Evolutionary conservation across 2,329 filamentous ascomycete genomes (phyloP).

Genomic region (Colletotrichum orbiculare): DNA sequence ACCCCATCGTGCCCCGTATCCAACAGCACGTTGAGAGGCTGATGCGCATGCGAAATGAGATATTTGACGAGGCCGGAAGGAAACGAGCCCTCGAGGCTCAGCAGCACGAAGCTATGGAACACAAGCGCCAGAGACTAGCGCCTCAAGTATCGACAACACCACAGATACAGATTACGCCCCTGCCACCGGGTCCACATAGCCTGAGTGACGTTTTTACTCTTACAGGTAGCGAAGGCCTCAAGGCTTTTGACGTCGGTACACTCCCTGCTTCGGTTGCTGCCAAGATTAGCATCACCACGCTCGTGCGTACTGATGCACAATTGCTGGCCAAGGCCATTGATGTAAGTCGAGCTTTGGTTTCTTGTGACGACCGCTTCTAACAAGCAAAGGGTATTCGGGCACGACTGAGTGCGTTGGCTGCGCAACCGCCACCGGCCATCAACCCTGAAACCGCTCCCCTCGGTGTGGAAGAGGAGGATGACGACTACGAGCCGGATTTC

Average conservation of each 20-base stretch:
- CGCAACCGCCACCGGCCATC: slow-evolving; percentile 56
- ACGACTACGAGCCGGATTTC: slow-evolving; percentile 88
- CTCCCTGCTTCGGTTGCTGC: slow-evolving; percentile 81
- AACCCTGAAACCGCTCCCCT: slow-evolving; percentile 70
- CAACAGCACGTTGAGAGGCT: slow-evolving; percentile 88
- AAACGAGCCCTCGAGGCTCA: slow-evolving; percentile 81
- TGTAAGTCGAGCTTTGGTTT: slow-evolving; percentile 55
- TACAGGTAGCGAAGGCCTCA: slow-evolving; percentile 78
- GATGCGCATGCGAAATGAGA: slow-evolving; percentile 79
- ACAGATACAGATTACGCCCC: slow-evolving; percentile 70
- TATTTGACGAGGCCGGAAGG: slow-evolving; percentile 80
- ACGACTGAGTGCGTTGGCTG: slow-evolving; percentile 59
- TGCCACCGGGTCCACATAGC: slow-evolving; percentile 80
- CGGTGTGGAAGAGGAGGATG: slow-evolving; percentile 82
- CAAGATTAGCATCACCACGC: slow-evolving; percentile 82
- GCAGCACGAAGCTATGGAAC: slow-evolving; percentile 77
- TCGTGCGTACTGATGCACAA: slow-evolving; percentile 76
- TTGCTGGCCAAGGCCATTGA: slow-evolving; percentile 79
- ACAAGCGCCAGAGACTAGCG: slow-evolving; percentile 81
- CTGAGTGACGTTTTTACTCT: slow-evolving; percentile 89
- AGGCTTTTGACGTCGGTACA: slow-evolving; percentile 83
- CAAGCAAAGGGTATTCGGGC: slow-evolving; percentile 60
- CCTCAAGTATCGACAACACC: slow-evolving; percentile 38
- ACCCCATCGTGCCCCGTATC: slow-evolving; percentile 80
- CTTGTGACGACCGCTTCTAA: slow-evolving; percentile 36